Base-by-base conservation (phyloP, 1,284 basidiomycete genomes). In the Ceratobasidium sp. region DNA sequence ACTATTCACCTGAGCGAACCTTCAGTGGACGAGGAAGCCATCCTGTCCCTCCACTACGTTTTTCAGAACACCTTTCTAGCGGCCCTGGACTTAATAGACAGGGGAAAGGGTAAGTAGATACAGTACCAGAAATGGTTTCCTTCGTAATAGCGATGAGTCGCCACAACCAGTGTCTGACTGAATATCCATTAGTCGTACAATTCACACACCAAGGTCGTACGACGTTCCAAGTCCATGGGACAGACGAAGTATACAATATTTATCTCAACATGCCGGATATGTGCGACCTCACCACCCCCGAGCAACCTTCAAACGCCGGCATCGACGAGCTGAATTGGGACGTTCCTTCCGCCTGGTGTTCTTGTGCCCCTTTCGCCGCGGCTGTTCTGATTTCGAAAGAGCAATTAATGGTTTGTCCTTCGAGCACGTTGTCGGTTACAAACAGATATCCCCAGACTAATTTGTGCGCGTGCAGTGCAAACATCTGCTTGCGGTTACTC, bases 41-140 rank as follows among this genome's bases (percentile, higher is more conserved):
- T 74, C 14, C 55, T 73, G 16, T 55, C 73, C 1, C 73, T 75
- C n/a, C 38, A 74, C 30, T 28, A 50, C 23, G 38, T 75, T 30
- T 66, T 75, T 30, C 67, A 70, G 44, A 57, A 74, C 41, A 73
- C 73, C 5, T 57, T 75, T 55, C 59, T 75, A n/a, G 75, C 73
- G 5, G 73, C 75, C 21, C 58, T 75, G 28, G 73, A 75, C 64
- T 58, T 75, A 7, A 59, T 75, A 49, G 75, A 75, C 58, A 47
- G 63, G 23, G 69, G 30, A 1, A 67, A 58, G 54, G 73, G 75
- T 75, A 30, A 72, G 69, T 50, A 23, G n/a, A 16, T 32, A 38
- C 1, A 1, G 21, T 30, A 11, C 16, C 35, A n/a, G 54, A 14
- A 11, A 11, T 57, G 21, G 23, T 57, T 57, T 5, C 30, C 5